Conservation (phyloP, 2,329 filamentous ascomycete species). For the Tolypocladium sp. region DNA sequence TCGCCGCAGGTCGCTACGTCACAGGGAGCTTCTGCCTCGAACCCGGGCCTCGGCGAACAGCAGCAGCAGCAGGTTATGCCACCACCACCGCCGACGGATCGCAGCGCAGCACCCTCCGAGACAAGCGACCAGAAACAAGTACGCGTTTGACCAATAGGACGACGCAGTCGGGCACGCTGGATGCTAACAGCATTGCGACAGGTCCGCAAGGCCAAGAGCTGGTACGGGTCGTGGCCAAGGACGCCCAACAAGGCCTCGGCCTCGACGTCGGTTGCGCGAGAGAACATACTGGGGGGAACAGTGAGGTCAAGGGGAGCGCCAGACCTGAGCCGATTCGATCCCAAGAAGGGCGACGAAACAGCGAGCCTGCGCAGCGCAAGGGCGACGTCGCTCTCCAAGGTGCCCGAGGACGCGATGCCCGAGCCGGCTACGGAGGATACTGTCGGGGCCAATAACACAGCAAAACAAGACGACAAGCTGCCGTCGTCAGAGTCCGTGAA, state of each 20-base stretch:
- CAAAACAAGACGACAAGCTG: not conserved
- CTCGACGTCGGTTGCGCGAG: constrained; percentile 50
- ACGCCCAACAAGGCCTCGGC: constrained; percentile 48
- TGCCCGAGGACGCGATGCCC: constrained; percentile 12
- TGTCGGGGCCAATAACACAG: not conserved
- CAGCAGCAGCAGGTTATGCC: constrained; percentile 3
- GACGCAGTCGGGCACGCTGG: not conserved
- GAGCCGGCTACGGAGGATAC: not conserved
- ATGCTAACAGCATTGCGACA: constrained; percentile 13
- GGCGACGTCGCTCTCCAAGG: constrained; percentile 12
- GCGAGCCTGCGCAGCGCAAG: constrained; percentile 19
- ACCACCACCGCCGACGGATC: not conserved
- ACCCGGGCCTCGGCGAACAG: constrained; percentile 1
- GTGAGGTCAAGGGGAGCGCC: constrained; percentile 33
- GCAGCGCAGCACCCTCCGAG: not conserved
- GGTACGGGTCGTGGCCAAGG: constrained; percentile 55
- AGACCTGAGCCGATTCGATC: constrained; percentile 43
- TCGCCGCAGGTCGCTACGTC: constrained; percentile 9
- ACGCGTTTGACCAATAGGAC: not conserved
- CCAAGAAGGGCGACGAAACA: constrained; percentile 26
- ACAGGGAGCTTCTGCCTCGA: constrained; percentile 2
- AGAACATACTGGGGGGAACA: constrained; percentile 51
- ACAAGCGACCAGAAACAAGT: constrained; percentile 7
- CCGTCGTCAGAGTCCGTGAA: not conserved
- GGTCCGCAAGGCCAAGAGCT: constrained; percentile 46